Conservation (phyloP, 805 yeast genomes). For the Kuraishia cidri region DNA sequence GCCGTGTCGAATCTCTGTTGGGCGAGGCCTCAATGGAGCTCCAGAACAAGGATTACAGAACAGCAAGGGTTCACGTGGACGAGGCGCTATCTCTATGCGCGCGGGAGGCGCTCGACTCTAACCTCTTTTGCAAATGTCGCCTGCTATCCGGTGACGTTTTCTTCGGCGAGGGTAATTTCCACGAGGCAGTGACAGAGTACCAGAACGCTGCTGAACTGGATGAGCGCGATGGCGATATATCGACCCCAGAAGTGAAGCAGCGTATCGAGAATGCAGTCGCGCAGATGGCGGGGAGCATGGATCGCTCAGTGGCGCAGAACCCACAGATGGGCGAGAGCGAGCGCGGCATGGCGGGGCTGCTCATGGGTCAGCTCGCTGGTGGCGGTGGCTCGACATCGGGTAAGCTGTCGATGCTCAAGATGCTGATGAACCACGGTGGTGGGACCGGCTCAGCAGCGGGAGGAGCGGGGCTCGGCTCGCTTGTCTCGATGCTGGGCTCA, state of each 20-base stretch:
- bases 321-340: conserved; percentile 14
- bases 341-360: conserved; percentile 16
- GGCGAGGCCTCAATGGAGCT: too few relatives aligned
- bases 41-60: too few relatives aligned
- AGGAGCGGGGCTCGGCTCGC: conserved; percentile 14
- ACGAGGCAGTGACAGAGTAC: conserved; percentile 17
- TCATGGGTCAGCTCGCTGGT: conserved; percentile 13
- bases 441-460: conserved; percentile 6
- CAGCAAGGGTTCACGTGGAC: too few relatives aligned
- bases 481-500: conserved; percentile 10
- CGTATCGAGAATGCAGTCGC: conserved; percentile 13
- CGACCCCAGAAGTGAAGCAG: conserved; percentile 19
- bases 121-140: conserved; percentile 12
- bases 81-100: too few relatives aligned
- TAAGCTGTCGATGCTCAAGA: conserved; percentile 15
- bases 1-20: too few relatives aligned
- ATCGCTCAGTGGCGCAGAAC: conserved; percentile 12
- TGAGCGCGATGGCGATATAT: conserved; percentile 19
- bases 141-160: conserved; percentile 17
- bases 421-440: conserved; percentile 10
- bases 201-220: conserved; percentile 19
- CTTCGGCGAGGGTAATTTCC: conserved; percentile 11
- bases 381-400: conserved; percentile 15
- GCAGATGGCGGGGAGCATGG: conserved; percentile 12
- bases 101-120: too few relatives aligned